phyloP scores from a whole-genome alignment of 2,329 filamentous ascomycete genomes.

The Nectriaceae sp. region DNA sequence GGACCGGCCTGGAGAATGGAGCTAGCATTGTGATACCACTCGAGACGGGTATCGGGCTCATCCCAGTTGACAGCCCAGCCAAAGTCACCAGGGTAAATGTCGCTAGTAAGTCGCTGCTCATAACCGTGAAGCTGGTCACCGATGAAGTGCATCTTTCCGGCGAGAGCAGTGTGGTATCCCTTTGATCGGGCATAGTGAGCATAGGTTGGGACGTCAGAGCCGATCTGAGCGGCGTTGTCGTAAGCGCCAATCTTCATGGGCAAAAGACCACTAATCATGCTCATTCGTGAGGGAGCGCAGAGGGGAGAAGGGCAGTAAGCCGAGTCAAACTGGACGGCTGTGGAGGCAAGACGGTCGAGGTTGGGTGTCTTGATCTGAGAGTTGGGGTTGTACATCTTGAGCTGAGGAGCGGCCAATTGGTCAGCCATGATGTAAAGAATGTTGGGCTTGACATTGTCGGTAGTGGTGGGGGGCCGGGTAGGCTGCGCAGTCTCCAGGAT shows the following conservation, averaged over 20 bases:
- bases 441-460: constrained; percentile 39
- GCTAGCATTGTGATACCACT: constrained; percentile 97
- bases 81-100: constrained; percentile 93
- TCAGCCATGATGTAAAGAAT: constrained; percentile 90
- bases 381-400: constrained; percentile 87
- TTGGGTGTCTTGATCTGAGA: constrained; percentile 93
- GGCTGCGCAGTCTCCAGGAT: constrained; percentile 18
- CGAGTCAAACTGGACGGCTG: constrained; percentile 87
- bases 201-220: constrained; percentile 85
- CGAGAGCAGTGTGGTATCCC: constrained; percentile 87
- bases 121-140: constrained; percentile 95
- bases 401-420: constrained; percentile 85
- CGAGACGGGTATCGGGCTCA: constrained; percentile 78
- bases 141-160: constrained; percentile 97
- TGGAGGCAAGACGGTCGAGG: constrained; percentile 78
- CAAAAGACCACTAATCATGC: constrained; percentile 89
- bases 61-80: constrained; percentile 98
- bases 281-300: constrained; percentile 90
- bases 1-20: constrained; percentile 88
- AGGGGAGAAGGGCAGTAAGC: constrained; percentile 94
- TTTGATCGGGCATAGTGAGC: constrained; percentile 85
- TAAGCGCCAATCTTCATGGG: constrained; percentile 91
- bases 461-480: constrained; percentile 18
- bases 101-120: constrained; percentile 87
- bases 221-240: constrained; percentile 86